Evolutionary conservation across 2,329 filamentous ascomycete species (phyloP).

Genomic region (Ophiostoma sp.): DNA sequence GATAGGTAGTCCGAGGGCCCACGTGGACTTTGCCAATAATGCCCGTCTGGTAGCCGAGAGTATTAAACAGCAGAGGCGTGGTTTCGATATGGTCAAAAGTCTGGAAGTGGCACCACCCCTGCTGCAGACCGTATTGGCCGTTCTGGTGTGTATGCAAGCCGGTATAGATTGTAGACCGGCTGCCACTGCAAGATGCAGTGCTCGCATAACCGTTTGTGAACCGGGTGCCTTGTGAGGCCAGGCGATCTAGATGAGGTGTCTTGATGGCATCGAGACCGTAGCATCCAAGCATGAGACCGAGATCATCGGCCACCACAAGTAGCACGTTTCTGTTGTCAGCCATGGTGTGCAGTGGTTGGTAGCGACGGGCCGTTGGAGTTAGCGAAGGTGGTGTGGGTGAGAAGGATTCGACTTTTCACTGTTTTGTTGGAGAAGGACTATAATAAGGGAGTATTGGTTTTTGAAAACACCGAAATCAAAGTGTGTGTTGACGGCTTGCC

Average conservation of each 20-base stretch:
- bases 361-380: no score
- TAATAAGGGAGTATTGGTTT: no score
- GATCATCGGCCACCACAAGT: constrained; percentile 24
- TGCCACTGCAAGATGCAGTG: background rate
- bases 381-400: no score
- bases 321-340: background rate
- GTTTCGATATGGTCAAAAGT: background rate
- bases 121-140: background rate
- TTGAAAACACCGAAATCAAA: no score
- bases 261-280: background rate
- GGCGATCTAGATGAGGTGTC: background rate
- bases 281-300: constrained; percentile 25
- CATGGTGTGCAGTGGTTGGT: background rate
- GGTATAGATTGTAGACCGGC: background rate
- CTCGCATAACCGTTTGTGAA: background rate
- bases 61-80: background rate
- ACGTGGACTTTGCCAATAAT: background rate
- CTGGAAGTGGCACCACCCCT: background rate
- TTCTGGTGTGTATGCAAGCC: background rate
- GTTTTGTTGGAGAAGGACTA: background rate
- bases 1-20: background rate
- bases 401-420: no score
- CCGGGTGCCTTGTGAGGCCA: background rate
- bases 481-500: background rate
- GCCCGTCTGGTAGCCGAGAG: background rate